These are phyloP conservation scores for Fraxinus velutina DNA, from an alignment of 305 asterid species.

Conservation along the genomic window DNA sequence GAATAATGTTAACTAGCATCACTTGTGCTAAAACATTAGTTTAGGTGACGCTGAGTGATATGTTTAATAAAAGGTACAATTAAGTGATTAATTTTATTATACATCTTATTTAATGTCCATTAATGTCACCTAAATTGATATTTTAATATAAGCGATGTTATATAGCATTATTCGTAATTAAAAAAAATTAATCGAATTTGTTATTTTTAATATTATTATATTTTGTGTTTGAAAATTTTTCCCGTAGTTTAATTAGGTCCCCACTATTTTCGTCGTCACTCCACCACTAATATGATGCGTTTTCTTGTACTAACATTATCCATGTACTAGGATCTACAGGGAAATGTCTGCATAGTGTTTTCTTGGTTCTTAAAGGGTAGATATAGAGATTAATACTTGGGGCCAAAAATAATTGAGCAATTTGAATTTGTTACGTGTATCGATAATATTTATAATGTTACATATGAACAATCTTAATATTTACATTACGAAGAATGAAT, in stretches of 20 bases:
- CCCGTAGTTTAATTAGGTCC: not conserved
- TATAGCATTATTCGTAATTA: no score
- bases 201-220: no score
- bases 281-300: not conserved
- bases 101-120: no score
- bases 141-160: no score
- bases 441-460: not conserved
- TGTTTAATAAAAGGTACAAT: no score
- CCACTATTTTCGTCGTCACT: not conserved
- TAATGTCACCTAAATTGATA: no score
- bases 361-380: not conserved
- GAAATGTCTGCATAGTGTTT: not conserved
- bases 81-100: no score
- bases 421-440: not conserved
- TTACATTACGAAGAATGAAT: not conserved
- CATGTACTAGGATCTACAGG: not conserved
- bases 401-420: not conserved
- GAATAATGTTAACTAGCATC: no score
- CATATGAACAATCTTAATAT: not conserved
- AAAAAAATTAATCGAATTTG: no score
- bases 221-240: not conserved
- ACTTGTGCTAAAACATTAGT: no score
- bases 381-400: not conserved
- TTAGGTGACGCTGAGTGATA: no score
- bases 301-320: not conserved